These are phyloP conservation scores for Lactarius quietus DNA, from an alignment of 768 basidiomycete species.

Conservation along the genomic window DNA sequence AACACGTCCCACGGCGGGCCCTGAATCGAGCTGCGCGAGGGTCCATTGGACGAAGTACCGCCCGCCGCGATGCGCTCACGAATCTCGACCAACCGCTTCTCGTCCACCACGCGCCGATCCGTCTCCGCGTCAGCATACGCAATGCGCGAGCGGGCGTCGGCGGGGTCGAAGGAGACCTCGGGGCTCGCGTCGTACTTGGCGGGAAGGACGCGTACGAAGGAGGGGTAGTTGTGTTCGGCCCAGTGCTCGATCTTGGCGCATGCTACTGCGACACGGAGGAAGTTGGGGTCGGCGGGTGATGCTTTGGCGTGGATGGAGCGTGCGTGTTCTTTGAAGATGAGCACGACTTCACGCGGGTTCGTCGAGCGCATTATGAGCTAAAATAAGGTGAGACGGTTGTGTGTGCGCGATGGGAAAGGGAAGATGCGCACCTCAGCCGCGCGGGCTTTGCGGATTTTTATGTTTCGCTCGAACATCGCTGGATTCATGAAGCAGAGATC, in stretches of 20 bases:
- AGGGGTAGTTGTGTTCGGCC: conserved; percentile 91
- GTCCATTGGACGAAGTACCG: conserved; percentile 1
- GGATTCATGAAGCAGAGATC: conserved; percentile 92
- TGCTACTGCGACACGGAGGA: conserved; percentile 74
- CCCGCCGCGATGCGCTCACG: conserved; percentile 11
- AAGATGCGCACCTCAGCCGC: conserved; percentile 65
- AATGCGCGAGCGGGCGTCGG: conserved; percentile 57
- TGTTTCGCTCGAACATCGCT: conserved; percentile 76
- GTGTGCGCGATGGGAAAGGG: not conserved
- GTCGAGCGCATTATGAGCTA: conserved; percentile 91
- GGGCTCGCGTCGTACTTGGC: conserved; percentile 7
- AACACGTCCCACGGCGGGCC: conserved; percentile 31
- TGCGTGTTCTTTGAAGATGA: conserved; percentile 80
- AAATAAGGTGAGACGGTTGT: not conserved
- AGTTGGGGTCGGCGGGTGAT: conserved; percentile 78
- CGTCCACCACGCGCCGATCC: conserved; percentile 37
- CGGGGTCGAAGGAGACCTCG: conserved; percentile 38
- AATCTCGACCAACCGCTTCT: conserved; percentile 34
- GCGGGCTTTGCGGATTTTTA: conserved; percentile 93
- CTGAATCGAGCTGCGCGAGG: not conserved
- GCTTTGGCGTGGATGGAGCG: conserved; percentile 82
- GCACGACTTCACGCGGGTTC: conserved; percentile 87
- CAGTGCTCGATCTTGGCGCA: conserved; percentile 90
- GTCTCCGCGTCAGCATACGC: conserved; percentile 41
- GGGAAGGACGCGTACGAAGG: conserved; percentile 57